Percentiles rank a stretch among this genome's conserved stretches.
phyloP scores from a whole-genome alignment of 768 basidiomycete species.

The Mycena chlorophos region DNA sequence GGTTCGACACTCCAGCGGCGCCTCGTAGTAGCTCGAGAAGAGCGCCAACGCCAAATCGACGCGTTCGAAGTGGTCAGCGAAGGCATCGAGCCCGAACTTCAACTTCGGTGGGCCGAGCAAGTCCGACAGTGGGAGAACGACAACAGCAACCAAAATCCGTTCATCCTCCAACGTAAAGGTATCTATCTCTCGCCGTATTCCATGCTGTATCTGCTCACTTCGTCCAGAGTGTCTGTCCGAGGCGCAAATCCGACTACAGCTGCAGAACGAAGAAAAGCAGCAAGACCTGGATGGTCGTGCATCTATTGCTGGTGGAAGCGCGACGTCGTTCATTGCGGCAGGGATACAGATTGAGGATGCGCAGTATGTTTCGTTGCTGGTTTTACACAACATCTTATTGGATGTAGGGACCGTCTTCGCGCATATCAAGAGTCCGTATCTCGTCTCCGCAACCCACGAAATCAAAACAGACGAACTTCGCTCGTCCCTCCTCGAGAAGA shows the following conservation, averaged over 20 bases:
- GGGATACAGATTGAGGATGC: slow-evolving; percentile 6
- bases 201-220: background rate
- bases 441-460: background rate
- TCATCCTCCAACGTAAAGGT: background rate
- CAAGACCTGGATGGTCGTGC: background rate
- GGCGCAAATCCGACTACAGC: background rate
- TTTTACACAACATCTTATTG: background rate
- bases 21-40: background rate
- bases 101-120: background rate
- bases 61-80: background rate
- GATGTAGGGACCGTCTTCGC: background rate
- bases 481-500: background rate
- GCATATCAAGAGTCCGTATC: background rate
- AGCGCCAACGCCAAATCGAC: slow-evolving; percentile 5
- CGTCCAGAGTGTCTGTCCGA: background rate
- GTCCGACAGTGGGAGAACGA: slow-evolving; percentile 10
- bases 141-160: slow-evolving; percentile 2
- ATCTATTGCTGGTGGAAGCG: background rate
- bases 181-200: too few species aligned
- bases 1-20: background rate
- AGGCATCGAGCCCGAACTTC: background rate
- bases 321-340: slow-evolving; percentile 1
- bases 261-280: slow-evolving; percentile 5
- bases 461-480: background rate
- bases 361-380: slow-evolving; percentile 12